Evolutionary conservation across 2,329 filamentous ascomycete genomes (phyloP).

Genomic region (Penicillium carneum): DNA sequence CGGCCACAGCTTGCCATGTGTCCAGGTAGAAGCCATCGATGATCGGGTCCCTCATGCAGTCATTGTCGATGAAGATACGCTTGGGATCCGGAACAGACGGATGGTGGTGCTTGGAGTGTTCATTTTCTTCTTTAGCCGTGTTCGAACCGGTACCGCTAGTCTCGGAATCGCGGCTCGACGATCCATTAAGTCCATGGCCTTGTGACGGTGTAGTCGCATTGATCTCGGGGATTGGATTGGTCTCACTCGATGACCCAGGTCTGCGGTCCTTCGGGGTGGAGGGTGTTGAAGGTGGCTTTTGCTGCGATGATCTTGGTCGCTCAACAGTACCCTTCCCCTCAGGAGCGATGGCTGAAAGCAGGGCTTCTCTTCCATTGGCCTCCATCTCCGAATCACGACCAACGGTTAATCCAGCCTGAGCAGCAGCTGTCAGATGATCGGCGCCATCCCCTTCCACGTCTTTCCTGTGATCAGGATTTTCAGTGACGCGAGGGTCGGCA

Average conservation of each 20-base stretch:
- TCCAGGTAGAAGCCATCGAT: slow-evolving; percentile 83
- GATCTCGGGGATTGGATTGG: slow-evolving; percentile 31
- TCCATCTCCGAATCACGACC: slow-evolving; percentile 76
- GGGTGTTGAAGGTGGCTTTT: slow-evolving; percentile 35
- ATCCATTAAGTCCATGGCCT: slow-evolving; percentile 71
- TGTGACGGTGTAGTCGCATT: slow-evolving; percentile 33
- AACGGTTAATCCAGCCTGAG: slow-evolving; percentile 65
- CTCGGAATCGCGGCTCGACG: slow-evolving; percentile 77
- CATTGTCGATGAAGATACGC: slow-evolving; percentile 76
- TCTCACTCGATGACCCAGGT: slow-evolving; percentile 25
- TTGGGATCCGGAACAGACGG: slow-evolving; percentile 70
- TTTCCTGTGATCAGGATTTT: slow-evolving; percentile 68
- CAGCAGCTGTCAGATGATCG: slow-evolving; percentile 75
- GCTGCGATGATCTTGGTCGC: slow-evolving; percentile 57
- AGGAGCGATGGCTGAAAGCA: slow-evolving; percentile 68
- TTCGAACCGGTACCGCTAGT: slow-evolving; percentile 79
- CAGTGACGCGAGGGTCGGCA: slow-evolving; percentile 65
- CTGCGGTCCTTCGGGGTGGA: slow-evolving; percentile 32
- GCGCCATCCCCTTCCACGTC: slow-evolving; percentile 80
- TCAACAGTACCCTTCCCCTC: slow-evolving; percentile 69
- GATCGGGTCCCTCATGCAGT: slow-evolving; percentile 94
- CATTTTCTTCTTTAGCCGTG: slow-evolving; percentile 54
- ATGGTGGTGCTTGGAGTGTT: slow-evolving; percentile 58
- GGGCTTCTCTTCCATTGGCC: slow-evolving; percentile 70
- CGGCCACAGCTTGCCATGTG: slow-evolving; percentile 83